These are phyloP conservation scores for Globisporangium mamillatum DNA, from an alignment of 352 stramenopile genomes.

Conservation along the genomic window DNA sequence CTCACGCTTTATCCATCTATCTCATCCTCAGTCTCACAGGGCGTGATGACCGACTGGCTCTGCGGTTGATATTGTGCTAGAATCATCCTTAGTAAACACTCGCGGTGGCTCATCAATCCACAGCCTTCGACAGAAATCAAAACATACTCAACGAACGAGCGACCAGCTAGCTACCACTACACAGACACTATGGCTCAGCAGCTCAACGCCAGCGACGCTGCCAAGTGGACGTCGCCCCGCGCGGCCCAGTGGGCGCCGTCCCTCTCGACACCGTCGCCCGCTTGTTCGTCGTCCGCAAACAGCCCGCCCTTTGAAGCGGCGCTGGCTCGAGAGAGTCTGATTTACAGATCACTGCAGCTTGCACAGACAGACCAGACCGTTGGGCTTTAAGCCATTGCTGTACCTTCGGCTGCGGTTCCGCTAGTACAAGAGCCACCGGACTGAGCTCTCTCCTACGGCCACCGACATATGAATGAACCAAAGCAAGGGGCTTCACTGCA, in stretches of 20 bases:
- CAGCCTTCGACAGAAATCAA: not conserved
- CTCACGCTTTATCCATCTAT: too few relatives aligned
- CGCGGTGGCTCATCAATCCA: not conserved
- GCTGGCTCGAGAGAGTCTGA: not conserved
- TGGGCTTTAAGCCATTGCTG: too few relatives aligned
- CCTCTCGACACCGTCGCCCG: not conserved
- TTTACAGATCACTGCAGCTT: too few relatives aligned
- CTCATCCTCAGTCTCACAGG: too few relatives aligned
- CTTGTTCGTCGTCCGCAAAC: not conserved
- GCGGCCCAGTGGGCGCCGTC: not conserved
- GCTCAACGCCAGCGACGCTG: not conserved
- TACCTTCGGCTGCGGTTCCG: too few relatives aligned
- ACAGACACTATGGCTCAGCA: not conserved
- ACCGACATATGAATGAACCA: too few relatives aligned
- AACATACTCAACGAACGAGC: not conserved
- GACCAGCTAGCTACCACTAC: too few relatives aligned
- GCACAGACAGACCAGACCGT: too few relatives aligned
- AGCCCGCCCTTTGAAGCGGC: not conserved
- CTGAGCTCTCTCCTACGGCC: too few relatives aligned
- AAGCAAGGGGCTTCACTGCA: too few relatives aligned
- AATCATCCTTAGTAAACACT: not conserved
- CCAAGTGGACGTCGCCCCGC: slow-evolving; percentile 1
- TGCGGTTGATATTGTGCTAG: not conserved
- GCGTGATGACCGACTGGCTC: too few relatives aligned
- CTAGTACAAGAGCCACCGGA: too few relatives aligned